Conservation (phyloP, 2,329 filamentous ascomycete species). For the Nothophoma quercina region DNA sequence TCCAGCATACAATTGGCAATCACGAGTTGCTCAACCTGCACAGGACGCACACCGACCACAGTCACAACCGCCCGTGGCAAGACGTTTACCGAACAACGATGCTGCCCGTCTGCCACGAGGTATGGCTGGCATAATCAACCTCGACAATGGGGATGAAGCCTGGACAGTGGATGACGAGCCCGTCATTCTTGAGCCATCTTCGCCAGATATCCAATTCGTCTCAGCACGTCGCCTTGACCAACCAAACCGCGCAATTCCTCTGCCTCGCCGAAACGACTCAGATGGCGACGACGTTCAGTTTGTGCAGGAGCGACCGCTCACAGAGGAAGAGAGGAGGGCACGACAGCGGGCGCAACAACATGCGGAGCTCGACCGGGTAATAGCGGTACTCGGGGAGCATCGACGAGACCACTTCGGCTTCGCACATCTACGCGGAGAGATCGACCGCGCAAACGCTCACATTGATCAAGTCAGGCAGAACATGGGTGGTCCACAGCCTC, state of each 20-base stretch:
- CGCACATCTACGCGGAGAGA: conserved; percentile 30
- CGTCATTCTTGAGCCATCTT: conserved; percentile 27
- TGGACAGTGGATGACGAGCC: conserved; percentile 28
- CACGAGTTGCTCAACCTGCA: not conserved
- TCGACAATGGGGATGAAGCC: conserved; percentile 45
- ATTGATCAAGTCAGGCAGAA: conserved; percentile 23
- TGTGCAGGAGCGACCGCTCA: conserved; percentile 31
- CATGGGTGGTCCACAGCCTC: conserved; percentile 24
- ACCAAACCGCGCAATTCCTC: conserved; percentile 13
- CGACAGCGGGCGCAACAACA: conserved; percentile 17
- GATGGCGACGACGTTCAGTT: conserved; percentile 45
- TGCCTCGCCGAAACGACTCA: conserved; percentile 16
- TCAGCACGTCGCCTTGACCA: conserved; percentile 40
- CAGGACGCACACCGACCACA: not conserved
- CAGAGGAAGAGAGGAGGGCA: conserved; percentile 27
- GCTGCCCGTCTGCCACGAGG: conserved; percentile 46
- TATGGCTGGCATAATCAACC: conserved; percentile 53
- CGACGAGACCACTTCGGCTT: conserved; percentile 18
- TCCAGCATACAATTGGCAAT: not conserved
- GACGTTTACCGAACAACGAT: conserved; percentile 1
- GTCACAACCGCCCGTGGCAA: not conserved
- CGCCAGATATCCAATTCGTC: conserved; percentile 61
- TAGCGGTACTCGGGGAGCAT: conserved; percentile 29
- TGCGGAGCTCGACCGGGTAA: conserved; percentile 27
- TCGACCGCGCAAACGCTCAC: conserved; percentile 30